Base-by-base conservation (phyloP, 1,284 basidiomycete species). In the Cutaneotrichosporon cutaneum region DNA sequence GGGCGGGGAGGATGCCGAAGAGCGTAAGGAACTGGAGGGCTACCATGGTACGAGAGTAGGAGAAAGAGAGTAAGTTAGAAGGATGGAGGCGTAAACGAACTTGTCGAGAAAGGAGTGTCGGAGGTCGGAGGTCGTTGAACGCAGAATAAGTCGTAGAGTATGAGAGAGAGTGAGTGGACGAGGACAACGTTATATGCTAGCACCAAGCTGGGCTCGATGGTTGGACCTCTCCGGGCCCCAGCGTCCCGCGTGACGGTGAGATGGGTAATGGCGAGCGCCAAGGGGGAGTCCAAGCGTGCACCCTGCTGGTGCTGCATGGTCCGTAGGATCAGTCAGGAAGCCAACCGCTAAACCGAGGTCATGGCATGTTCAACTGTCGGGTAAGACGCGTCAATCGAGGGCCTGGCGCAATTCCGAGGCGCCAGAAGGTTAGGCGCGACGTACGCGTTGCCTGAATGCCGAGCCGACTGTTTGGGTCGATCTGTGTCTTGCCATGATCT, bases 1-100 rank as follows among this genome's bases (percentile, higher is more conserved):
- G 63, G 35, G 73, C 66, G 10, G 73, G 74, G 10, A 74, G 67
- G 52, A 73, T 54, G 32, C 70, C 58, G 48, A 69, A 63, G 48
- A 75, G 60, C 59, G 73, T 36, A 51, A 69, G 62, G 60, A 69
- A 24, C 55, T 68, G 62, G 52, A 66, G 52, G 47, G 71, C 63
- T 56, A 72, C 65, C 72, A 74, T 74, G n/a, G 55, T 61, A n/a
- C 14, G 48, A 51, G 26, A 30, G 48, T 26, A 4, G 5, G 27
- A n/a, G 18, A 9, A 14, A 32, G 48, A 42, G 16, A 32, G 48
- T 3, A 13, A 48, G 47, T 27, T 24, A 14, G n/a, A 22, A 22
- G 22, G 42, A 13, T 8, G 5, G 47, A 24, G 22, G 27, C 13
- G 27, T 32, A 10, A 30, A 18, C 9, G 48, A 51, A 18, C 39